Conservation (phyloP, 345 rosid genomes). For the Melastoma malabathricum region DNA sequence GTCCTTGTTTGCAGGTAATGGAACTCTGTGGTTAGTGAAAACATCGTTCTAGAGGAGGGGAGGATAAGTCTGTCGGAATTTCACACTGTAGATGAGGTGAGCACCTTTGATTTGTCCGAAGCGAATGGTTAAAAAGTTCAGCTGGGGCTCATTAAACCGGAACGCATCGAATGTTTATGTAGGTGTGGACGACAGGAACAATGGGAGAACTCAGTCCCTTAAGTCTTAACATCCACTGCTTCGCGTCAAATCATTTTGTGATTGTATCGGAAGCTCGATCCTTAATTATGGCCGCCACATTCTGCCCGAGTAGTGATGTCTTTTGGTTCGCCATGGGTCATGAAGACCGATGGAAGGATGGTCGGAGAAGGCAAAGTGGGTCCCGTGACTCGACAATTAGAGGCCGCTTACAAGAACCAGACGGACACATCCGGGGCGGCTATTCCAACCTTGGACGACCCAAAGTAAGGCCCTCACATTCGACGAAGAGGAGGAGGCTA, state of each 20-base stretch:
- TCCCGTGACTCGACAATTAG: slow-evolving; percentile 40
- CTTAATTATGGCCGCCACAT: no score
- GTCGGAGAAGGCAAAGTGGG: slow-evolving; percentile 72
- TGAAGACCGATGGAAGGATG: slow-evolving; percentile 52
- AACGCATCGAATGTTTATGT: slow-evolving; percentile 3
- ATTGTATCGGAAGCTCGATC: no score
- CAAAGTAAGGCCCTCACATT: background rate
- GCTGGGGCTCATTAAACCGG: background rate
- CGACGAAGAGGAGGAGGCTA: no score
- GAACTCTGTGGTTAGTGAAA: slow-evolving; percentile 66
- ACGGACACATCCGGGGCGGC: slow-evolving; percentile 57
- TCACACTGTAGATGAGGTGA: slow-evolving; percentile 84
- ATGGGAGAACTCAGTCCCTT: slow-evolving; percentile 89
- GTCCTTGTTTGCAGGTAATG: slow-evolving; percentile 41
- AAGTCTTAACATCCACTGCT: slow-evolving; percentile 7
- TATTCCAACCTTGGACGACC: slow-evolving; percentile 35
- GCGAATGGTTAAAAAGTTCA: background rate
- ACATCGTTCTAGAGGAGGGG: slow-evolving; percentile 48
- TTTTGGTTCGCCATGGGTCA: slow-evolving; percentile 33
- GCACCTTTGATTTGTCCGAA: slow-evolving; percentile 1
- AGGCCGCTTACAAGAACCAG: slow-evolving; percentile 46
- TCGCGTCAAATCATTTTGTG: no score
- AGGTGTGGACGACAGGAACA: slow-evolving; percentile 92
- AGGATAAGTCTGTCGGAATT: slow-evolving; percentile 72
- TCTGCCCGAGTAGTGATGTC: no score